These are phyloP conservation scores for Meyerozyma sp. DNA, from an alignment of 1,139 yeast genomes.

Conservation along the genomic window DNA sequence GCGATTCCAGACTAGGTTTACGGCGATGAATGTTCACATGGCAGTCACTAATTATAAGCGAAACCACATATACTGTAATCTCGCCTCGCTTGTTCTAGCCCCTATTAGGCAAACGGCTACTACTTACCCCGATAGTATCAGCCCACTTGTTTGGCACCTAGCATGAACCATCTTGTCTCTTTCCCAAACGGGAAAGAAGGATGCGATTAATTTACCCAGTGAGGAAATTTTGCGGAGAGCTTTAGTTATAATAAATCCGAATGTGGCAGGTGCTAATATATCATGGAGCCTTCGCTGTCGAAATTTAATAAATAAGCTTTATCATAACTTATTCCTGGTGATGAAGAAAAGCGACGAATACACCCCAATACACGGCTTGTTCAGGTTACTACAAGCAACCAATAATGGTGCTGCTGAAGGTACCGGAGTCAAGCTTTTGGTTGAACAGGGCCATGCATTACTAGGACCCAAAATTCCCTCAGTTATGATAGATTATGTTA, in stretches of 20 bases:
- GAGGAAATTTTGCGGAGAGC: not conserved
- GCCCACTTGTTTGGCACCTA: no score
- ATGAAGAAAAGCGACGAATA: conserved; percentile 6
- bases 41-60: no score
- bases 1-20: not conserved
- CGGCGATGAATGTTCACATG: no score
- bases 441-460: conserved; percentile 15
- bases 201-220: not conserved
- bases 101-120: no score
- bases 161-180: no score
- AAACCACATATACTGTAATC: no score
- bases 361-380: conserved; percentile 16
- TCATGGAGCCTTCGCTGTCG: not conserved
- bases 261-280: not conserved
- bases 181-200: not conserved
- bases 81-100: no score
- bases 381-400: conserved; percentile 11
- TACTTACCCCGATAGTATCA: no score
- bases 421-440: conserved; percentile 18
- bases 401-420: conserved; percentile 16
- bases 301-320: not conserved
- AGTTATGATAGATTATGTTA: conserved; percentile 2
- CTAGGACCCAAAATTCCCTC: conserved; percentile 20
- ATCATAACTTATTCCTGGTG: not conserved
- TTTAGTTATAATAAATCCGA: not conserved